Conservation (phyloP, 345 rosid species). For the Kandelia obovata region DNA sequence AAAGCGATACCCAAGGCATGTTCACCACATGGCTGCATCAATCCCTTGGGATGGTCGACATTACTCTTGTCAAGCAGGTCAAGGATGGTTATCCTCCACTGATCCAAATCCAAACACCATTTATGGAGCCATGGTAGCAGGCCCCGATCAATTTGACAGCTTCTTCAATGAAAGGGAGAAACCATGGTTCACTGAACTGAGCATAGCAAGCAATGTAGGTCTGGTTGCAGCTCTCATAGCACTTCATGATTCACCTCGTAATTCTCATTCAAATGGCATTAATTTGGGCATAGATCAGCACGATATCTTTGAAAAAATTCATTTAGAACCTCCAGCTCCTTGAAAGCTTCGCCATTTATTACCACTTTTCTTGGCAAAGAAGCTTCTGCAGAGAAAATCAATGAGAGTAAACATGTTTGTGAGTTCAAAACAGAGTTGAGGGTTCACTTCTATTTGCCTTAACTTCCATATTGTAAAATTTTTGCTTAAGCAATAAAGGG, state of each 20-base stretch:
- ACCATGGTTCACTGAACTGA: constrained; percentile 25
- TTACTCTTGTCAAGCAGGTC: constrained; percentile 32
- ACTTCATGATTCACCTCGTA: constrained; percentile 41
- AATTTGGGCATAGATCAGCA: constrained; percentile 41
- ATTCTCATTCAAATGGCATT: constrained; percentile 4
- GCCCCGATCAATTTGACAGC: constrained; percentile 20
- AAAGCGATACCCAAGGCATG: constrained; percentile 24
- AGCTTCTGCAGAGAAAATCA: background rate
- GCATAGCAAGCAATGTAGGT: constrained; percentile 27
- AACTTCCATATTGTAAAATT: background rate
- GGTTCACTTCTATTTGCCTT: background rate
- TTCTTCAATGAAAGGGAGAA: constrained; percentile 19
- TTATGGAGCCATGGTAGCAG: constrained; percentile 29
- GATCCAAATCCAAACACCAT: constrained; percentile 23
- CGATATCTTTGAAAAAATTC: constrained; percentile 40
- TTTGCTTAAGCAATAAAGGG: background rate
- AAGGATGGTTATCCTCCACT: constrained; percentile 14
- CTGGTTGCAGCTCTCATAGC: constrained; percentile 58
- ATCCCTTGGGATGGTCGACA: constrained; percentile 38
- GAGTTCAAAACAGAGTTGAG: background rate
- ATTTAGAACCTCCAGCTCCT: constrained; percentile 9
- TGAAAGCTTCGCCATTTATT: background rate
- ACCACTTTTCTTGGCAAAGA: background rate
- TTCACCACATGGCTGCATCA: constrained; percentile 31
- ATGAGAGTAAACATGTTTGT: background rate